Evolutionary conservation across 768 basidiomycete species (phyloP), one percentile per base, ranked within the genome.

Genomic region (Suillus luteus): DNA sequence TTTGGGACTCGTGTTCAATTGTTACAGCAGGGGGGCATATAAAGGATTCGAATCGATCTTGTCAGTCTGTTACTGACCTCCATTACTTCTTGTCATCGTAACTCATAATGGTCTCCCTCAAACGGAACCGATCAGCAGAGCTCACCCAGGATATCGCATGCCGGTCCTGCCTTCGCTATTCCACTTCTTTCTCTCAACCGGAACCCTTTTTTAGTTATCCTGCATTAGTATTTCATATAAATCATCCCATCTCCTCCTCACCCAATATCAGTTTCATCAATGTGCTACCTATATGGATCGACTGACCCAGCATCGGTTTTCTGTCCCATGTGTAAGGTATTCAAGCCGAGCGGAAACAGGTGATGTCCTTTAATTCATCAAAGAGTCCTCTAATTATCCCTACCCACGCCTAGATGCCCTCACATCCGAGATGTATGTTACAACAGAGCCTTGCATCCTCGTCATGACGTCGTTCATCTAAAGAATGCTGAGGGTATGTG

Each of bases 281-380:
- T 93, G 91, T 93, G 92, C 78, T 89, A 86, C 76, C 82, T 82
- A 62, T 81, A 85, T 64, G 87, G 87, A 70, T 89, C 90, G 52
- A 75, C 86, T 70, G 86, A 89, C 77, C 86, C 89, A 76, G 83
- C 85, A 27, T 84, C 84, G 54, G 82, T 82, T 63, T 82, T 83
- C 64, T 93, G 92, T 73, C 89, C 90, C 3, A 92, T 93, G 90
- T 93, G 92, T 84, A 90, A 86, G 80, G 89, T 92, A 68, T 92
- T 89, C 80, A 82, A 79, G 79, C 87, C 73, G 75, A 88, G 78
- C 62, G 75, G 74, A 61, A 71, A 84, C 68, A 87, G 85, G 89
- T 89, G 70, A 51, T 24, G 69, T 69, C 10, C 49, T 55, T 63
- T 59, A 35, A 35, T 54, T 54, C 52, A 54, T 54, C 62, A n/a